Evolutionary conservation across 768 basidiomycete species (phyloP), one percentile per base, ranked within the genome.

Genomic region (Amanita pallidorosea): DNA sequence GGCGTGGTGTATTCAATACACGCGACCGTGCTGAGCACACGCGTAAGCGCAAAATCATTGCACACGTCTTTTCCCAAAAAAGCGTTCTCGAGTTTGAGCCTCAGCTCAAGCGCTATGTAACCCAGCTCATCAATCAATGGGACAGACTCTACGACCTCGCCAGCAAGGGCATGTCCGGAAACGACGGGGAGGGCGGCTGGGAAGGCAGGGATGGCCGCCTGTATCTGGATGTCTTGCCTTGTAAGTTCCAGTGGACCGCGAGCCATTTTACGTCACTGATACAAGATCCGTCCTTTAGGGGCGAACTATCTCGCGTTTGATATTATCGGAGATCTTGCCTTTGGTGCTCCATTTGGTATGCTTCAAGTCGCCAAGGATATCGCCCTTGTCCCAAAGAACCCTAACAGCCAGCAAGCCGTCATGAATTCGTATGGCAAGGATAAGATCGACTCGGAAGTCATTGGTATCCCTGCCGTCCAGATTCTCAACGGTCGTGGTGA

Each of bases 261-360:
- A 52, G 53, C 44, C 40, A 20, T 31, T 13, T 45, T 49, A 33
- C 36, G 29, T 34, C 22, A 47, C 27, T 47, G n/a, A 47, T 22
- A 17, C 37, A 53, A 17, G 50, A 44, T 40, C 45, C 52, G 46
- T 7, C 17, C 27, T n/a, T n/a, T 52, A 77, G 75, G 76, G 76
- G 65, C 63, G 18, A 77, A 77, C 56, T 79, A 76, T 55, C 71
- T 79, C 15, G 73, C 73, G 4, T 79, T 79, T 56, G 76, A 78
- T 63, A 88, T 91, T 57, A 86, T 92, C 40, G 88, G 86, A 64
- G 88, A 92, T 63, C 75, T 92, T 12, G 85, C 88, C 0, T 93
- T 93, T 57, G 91, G 91, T 1, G 77, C 79, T 2, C 86, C 91
- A 0, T 95, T 95, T 58, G 89, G 89, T 15, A 95, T 95, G 91